These are phyloP conservation scores for Hygrocybe punicea DNA, from an alignment of 768 basidiomycete genomes.

Conservation along the genomic window DNA sequence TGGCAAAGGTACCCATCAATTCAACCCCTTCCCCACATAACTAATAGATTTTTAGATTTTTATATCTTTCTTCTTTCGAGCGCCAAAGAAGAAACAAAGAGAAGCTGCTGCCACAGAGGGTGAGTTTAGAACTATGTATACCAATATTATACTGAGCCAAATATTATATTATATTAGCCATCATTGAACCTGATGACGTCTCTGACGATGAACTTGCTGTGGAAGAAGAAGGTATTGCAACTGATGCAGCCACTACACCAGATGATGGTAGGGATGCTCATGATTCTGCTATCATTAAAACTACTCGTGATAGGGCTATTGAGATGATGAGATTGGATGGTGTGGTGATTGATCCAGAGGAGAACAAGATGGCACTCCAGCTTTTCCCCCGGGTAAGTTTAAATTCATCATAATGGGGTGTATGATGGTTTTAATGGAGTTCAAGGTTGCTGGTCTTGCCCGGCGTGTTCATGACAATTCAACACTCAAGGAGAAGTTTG, in stretches of 20 bases:
- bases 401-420: too few relatives aligned
- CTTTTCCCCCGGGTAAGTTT: constrained; percentile 13
- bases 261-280: constrained; percentile 18
- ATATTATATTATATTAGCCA: neutral
- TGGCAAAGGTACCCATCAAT: constrained; percentile 30
- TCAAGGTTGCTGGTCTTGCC: constrained; percentile 23
- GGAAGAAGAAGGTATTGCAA: constrained; percentile 8
- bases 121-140: neutral
- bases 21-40: neutral
- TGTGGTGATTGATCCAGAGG: constrained; percentile 5
- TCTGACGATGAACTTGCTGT: constrained; percentile 6
- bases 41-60: constrained; percentile 18
- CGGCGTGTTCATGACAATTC: constrained; percentile 22
- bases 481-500: constrained; percentile 25
- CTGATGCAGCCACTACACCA: constrained; percentile 1
- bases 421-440: too few relatives aligned
- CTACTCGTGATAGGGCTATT: constrained; percentile 11
- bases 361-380: constrained; percentile 14
- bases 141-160: neutral
- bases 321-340: neutral
- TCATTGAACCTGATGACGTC: neutral
- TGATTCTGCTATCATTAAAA: constrained; percentile 14
- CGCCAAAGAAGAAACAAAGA: constrained; percentile 18
- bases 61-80: constrained; percentile 28
- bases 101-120: too few relatives aligned